Conservation (phyloP, 2,329 filamentous ascomycete species). For the Fusarium temperatum region DNA sequence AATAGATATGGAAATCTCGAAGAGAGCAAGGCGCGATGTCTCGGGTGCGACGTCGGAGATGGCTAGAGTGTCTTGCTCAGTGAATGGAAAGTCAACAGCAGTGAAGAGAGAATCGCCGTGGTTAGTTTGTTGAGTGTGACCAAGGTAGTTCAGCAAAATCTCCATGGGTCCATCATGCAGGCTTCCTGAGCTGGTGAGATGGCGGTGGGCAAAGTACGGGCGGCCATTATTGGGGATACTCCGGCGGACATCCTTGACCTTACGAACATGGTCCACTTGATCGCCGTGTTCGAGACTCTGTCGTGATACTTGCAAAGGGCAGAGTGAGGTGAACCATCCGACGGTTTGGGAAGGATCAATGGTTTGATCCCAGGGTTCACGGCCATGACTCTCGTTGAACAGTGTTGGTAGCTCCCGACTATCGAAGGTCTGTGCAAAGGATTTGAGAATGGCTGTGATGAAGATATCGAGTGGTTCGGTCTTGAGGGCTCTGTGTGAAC, state of each 20-base stretch:
- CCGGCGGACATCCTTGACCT: constrained; percentile 17
- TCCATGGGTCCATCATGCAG: constrained; percentile 10
- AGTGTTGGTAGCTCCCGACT: constrained; percentile 48
- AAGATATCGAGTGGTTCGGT: constrained; percentile 53
- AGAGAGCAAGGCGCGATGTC: constrained; percentile 22
- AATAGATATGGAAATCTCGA: constrained; percentile 32
- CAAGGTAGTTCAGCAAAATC: constrained; percentile 23
- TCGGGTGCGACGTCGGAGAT: constrained; percentile 19
- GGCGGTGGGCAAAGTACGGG: constrained; percentile 21
- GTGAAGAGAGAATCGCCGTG: not conserved
- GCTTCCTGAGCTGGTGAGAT: not conserved
- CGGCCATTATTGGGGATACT: constrained; percentile 21
- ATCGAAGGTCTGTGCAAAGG: constrained; percentile 48
- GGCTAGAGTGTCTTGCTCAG: not conserved
- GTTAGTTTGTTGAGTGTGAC: constrained; percentile 7
- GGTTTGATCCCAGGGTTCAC: constrained; percentile 47
- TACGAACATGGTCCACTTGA: constrained; percentile 7
- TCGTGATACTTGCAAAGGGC: constrained; percentile 42
- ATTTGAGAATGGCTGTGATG: constrained; percentile 46
- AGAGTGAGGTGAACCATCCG: constrained; percentile 58
- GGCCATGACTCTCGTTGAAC: constrained; percentile 54
- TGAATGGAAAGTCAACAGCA: not conserved
- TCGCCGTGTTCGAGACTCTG: not conserved
- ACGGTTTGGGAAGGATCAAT: constrained; percentile 52
- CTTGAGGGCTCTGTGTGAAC: constrained; percentile 43